Evolutionary conservation across 2,329 filamentous ascomycete species (phyloP).

Genomic region (Aureobasidium vineae): DNA sequence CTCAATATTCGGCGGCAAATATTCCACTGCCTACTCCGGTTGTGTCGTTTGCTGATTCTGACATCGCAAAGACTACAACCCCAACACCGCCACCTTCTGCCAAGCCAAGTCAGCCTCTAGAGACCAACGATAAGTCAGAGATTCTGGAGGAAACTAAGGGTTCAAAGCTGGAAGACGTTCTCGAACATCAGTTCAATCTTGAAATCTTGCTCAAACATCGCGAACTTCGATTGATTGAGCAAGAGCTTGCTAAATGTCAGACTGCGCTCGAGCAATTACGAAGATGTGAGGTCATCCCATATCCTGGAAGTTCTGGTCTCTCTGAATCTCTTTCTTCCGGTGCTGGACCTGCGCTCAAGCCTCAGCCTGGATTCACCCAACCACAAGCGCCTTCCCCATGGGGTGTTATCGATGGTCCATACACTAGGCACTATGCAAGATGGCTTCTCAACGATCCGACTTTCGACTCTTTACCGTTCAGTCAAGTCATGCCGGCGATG

Average conservation of each 20-base stretch:
- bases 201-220: slow-evolving; percentile 94
- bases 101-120: background rate
- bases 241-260: slow-evolving; percentile 95
- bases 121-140: background rate
- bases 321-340: slow-evolving; percentile 70
- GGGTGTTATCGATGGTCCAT: slow-evolving; percentile 88
- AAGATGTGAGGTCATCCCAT: slow-evolving; percentile 88
- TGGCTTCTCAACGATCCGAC: slow-evolving; percentile 88
- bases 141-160: slow-evolving; percentile 28
- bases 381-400: slow-evolving; percentile 82
- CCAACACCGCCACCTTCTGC: background rate
- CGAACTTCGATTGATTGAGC: slow-evolving; percentile 89
- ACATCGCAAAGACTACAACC: too few relatives aligned
- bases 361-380: slow-evolving; percentile 60
- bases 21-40: background rate
- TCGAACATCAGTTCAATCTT: slow-evolving; percentile 84
- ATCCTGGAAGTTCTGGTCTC: slow-evolving; percentile 68
- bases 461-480: slow-evolving; percentile 62
- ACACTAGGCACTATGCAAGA: slow-evolving; percentile 89
- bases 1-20: background rate
- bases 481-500: slow-evolving; percentile 30
- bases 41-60: background rate
- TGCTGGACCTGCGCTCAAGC: slow-evolving; percentile 66
- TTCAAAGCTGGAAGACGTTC: slow-evolving; percentile 64
- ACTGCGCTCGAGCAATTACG: slow-evolving; percentile 89